Evolutionary conservation across 2,329 filamentous ascomycete species (phyloP).

Genomic region (Tolypocladium endophyticum): DNA sequence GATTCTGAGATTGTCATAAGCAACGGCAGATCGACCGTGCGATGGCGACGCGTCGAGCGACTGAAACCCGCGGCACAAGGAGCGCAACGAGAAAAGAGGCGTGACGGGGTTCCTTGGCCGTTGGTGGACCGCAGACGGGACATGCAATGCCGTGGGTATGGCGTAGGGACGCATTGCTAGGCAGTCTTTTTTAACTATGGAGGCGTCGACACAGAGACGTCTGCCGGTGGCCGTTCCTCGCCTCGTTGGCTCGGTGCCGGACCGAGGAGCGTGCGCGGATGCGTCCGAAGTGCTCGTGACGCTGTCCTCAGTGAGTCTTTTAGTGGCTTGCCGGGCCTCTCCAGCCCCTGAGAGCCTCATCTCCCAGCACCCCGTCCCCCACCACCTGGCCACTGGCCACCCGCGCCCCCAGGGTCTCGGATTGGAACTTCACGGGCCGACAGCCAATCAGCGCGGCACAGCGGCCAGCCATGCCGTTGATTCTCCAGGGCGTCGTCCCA

Average conservation of each 20-base stretch:
- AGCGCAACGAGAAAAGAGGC: neutral
- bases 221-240: neutral
- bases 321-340: neutral
- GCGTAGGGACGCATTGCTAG: neutral
- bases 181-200: neutral
- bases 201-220: neutral
- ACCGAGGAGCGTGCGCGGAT: neutral
- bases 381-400: neutral
- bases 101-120: neutral
- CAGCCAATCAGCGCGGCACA: constrained; percentile 11
- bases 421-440: neutral
- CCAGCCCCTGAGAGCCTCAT: neutral
- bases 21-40: neutral
- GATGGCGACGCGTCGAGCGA: neutral
- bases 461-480: constrained; percentile 15
- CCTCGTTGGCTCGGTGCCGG: neutral
- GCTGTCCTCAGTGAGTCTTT: neutral
- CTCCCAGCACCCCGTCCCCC: neutral
- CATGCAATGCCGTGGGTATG: neutral
- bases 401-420: constrained; percentile 1
- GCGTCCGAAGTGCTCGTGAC: too few relatives aligned
- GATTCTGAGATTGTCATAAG: neutral
- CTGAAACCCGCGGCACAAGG: neutral
- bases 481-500: constrained; percentile 14
- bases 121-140: neutral